Percentiles rank a stretch among this genome's conserved stretches.
Conservation (phyloP, 306 rosid species). For the Quercus mongolica region DNA sequence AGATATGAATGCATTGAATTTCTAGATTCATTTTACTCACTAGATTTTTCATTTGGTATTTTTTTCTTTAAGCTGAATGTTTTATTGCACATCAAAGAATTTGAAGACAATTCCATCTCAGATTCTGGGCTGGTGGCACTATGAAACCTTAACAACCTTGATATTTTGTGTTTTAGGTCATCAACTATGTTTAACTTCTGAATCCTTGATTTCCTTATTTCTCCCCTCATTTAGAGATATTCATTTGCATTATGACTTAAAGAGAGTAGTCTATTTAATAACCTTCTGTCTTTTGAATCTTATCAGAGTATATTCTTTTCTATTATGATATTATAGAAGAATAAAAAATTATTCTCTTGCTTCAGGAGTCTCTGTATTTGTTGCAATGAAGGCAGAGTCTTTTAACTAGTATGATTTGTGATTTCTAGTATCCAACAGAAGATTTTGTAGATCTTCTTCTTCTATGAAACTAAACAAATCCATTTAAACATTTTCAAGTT, state of each 20-base stretch:
- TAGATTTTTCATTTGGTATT: neutral
- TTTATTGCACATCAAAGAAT: neutral
- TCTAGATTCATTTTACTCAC: neutral
- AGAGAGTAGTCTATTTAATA: neutral
- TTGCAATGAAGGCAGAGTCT: neutral
- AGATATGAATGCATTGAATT: neutral
- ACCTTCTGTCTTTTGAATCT: neutral
- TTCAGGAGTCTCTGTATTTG: neutral
- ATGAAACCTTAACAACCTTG: neutral
- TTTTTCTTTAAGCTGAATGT: neutral
- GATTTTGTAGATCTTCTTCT: neutral
- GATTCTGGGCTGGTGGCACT: neutral
- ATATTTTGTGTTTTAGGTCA: neutral
- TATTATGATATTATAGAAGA: neutral
- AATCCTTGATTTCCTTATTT: neutral
- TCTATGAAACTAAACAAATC: neutral
- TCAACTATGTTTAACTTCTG: neutral
- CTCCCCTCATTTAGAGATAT: neutral
- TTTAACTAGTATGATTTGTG: neutral
- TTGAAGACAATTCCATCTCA: neutral
- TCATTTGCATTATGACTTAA: neutral
- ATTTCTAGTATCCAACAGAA: neutral
- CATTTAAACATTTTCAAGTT: neutral
- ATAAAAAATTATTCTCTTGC: neutral
- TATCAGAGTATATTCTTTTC: neutral